Evolutionary conservation across 2,329 filamentous ascomycete species (phyloP).

Genomic region (Phoma herbarum): DNA sequence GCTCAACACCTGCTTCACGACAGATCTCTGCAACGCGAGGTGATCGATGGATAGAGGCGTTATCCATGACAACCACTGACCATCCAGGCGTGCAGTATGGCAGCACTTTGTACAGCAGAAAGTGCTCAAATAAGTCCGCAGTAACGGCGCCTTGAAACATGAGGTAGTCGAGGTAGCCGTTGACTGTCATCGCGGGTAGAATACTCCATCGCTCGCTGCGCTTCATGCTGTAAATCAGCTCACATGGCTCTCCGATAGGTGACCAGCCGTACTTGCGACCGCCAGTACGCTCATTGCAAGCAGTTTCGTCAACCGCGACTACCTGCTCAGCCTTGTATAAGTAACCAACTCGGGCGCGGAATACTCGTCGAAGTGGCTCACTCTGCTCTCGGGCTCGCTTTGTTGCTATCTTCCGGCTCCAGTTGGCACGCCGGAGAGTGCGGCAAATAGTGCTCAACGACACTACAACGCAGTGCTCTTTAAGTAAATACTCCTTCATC

Average conservation of each 20-base stretch:
- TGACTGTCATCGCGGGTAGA: conserved; percentile 14
- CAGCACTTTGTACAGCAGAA: conserved; percentile 4
- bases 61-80: background rate
- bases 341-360: background rate
- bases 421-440: too few species aligned
- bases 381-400: background rate
- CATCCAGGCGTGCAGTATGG: background rate
- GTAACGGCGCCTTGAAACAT: conserved; percentile 18
- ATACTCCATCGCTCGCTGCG: conserved; percentile 22
- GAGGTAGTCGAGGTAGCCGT: conserved; percentile 12
- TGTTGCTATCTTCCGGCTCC: background rate
- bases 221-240: conserved; percentile 2
- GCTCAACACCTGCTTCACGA: background rate
- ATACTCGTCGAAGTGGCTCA: background rate
- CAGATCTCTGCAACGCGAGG: background rate
- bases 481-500: too few species aligned
- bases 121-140: conserved; percentile 3
- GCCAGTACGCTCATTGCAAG: conserved; percentile 1
- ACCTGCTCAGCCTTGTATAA: background rate
- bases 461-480: too few species aligned
- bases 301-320: background rate
- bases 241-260: background rate
- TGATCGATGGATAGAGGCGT: conserved; percentile 3
- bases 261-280: background rate
- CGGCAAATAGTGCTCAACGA: too few species aligned